These are phyloP conservation scores for Trichoderma pleuroti DNA, from an alignment of 2,329 filamentous ascomycete species.

Conservation along the genomic window DNA sequence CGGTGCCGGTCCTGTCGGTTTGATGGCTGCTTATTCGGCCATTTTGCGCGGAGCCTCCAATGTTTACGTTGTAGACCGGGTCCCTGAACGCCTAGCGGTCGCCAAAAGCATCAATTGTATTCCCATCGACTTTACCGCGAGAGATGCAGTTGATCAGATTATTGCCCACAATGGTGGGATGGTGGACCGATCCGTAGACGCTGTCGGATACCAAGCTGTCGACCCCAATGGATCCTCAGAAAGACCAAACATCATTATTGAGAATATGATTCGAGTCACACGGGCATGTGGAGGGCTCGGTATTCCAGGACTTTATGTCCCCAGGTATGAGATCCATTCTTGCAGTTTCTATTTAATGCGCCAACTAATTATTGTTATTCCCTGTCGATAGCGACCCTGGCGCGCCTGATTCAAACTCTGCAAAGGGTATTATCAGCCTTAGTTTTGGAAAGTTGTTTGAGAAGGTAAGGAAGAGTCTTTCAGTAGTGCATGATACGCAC, in stretches of 20 bases:
- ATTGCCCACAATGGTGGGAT: background rate
- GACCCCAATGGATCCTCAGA: background rate
- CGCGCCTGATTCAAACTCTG: background rate
- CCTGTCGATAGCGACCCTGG: background rate
- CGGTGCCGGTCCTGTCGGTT: background rate
- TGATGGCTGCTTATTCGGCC: background rate
- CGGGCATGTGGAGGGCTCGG: background rate
- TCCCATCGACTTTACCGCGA: background rate
- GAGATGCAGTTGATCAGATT: background rate
- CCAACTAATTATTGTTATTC: background rate
- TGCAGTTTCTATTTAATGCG: background rate
- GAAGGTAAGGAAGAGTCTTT: background rate
- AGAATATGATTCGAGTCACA: background rate
- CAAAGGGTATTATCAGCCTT: background rate
- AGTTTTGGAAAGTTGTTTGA: background rate
- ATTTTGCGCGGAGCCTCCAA: background rate
- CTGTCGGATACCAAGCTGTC: background rate
- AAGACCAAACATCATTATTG: background rate
- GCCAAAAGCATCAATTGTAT: background rate
- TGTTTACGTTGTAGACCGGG: background rate
- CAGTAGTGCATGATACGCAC: background rate
- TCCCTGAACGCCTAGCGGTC: background rate
- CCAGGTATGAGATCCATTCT: background rate
- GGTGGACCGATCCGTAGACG: background rate
- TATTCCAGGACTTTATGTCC: background rate